Evolutionary conservation across 768 basidiomycete species (phyloP), one percentile per base, ranked within the genome.

Genomic region (Megacollybia marginata): DNA sequence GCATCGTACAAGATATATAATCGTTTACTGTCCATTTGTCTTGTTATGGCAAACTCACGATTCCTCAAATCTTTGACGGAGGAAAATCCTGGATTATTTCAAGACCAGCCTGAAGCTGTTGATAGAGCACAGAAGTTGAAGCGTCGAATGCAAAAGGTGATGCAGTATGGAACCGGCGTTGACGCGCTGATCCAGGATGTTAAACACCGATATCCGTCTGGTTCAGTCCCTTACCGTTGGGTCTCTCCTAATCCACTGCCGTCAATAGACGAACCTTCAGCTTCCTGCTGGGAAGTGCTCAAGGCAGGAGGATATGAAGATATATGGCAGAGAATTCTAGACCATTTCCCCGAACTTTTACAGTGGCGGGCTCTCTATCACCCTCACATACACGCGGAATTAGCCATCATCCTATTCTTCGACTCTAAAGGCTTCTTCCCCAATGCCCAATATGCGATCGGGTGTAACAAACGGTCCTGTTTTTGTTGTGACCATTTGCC

Each of bases 361-460:
- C 10, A 16, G 10, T 36, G 35, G 35, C 35, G 16, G 16, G 16
- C 35, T 16, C 35, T 36, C 16, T 36, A 36, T 36, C 35, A 16
- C 35, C 35, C 35, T 36, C 35, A 36, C 10, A 36, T 36, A 10
- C 35, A 36, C 16, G 35, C 10, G 10, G 35, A 36, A 36, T 10
- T 36, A 10, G 35, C 35, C 10, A 36, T 36, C 35, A 16, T 36
- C 35, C 35, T 36, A 10, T 36, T 36, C 16, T 36, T 36, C 35
- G 10, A 36, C 35, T 16, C 10, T 10, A 16, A 36, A 16, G 35
- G 35, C 16, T 36, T 10, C 16, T 36, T 36, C 16, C 66, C 28
- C 73, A 75, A 33, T 71, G 10, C 35, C 10, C 35, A 36, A 36
- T 10, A 36, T 10, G 10, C 35, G 10, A 36, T 36, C 10, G 35